Base-by-base conservation (phyloP, 192 early-diverging fungal species). In the Blastocladiella britannica region DNA sequence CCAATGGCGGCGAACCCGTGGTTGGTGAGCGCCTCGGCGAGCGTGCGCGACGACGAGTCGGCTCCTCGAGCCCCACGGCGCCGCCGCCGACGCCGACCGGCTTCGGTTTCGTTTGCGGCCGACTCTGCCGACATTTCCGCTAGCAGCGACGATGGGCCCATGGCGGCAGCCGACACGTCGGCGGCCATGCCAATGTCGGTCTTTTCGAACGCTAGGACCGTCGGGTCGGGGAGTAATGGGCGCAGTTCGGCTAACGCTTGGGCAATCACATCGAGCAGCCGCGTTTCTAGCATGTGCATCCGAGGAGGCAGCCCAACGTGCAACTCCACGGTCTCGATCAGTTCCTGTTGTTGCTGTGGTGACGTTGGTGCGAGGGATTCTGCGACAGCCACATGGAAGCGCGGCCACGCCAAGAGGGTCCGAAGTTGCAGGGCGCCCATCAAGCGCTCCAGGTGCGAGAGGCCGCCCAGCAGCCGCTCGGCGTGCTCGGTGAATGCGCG, bases 401-500 rank as follows among this genome's bases (percentile, higher is more conserved):
- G 62, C 26, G 94, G 94, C 87, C 88, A 95, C 26, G 96, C 62
- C 29, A 83, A 82, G 7, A 89, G 86, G 53, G 85, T 80, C 5
- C 91, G 69, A 26, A 93, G 59, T 15, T 81, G 81, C 5, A 97
- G 76, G 5, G 73, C 72, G 62, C 86, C 86, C 56, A 97, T 67
- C 7, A 79, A 81, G 67, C 85, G 86, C 58, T 95, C 89, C 7
- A 96, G 63, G 24, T 91, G 91, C 53, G 84, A 80, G 60, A 93
- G 84, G 25, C 90, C 89, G 57, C 73, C 57, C 0, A 77, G 75
- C 59, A 97, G 86, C 0, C 77, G 56, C 56, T 89, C 86, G 7
- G 93, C 89, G 22, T 74, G 67, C 56, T 95, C 91, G 30, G 88
- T 88, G 53, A 97, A 84, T 0, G 91, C 94, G 63, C 93, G 91